Percentiles rank a stretch among this genome's conserved stretches.
phyloP scores from a whole-genome alignment of 2,329 filamentous ascomycete genomes.

The Akanthomyces uredinophilus region DNA sequence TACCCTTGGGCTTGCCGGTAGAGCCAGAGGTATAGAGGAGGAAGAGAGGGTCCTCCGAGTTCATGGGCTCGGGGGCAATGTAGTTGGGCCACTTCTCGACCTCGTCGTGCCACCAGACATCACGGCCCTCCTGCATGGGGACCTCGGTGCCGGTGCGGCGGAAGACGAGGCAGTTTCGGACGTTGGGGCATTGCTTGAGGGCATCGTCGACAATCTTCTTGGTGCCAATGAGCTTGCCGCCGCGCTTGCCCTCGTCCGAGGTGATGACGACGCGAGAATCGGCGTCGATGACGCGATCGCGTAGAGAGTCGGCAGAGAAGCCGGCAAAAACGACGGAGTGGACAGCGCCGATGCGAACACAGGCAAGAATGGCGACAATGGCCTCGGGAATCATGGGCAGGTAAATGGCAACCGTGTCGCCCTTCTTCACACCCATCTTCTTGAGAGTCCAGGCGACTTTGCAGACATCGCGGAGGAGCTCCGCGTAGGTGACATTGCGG shows the following conservation, averaged over 20 bases:
- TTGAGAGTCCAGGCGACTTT: slow-evolving; percentile 82
- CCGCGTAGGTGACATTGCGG: slow-evolving; percentile 84
- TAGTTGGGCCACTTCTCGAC: slow-evolving; percentile 94
- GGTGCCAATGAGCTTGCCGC: slow-evolving; percentile 93
- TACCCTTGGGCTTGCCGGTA: slow-evolving; percentile 97
- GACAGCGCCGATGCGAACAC: slow-evolving; percentile 85
- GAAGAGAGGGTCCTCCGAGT: slow-evolving; percentile 93
- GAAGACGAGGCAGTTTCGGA: slow-evolving; percentile 81
- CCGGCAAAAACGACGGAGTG: slow-evolving; percentile 98
- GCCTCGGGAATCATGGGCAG: slow-evolving; percentile 99
- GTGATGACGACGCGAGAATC: slow-evolving; percentile 93
- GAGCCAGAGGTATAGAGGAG: slow-evolving; percentile 96
- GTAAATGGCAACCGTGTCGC: slow-evolving; percentile 95
- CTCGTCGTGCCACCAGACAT: slow-evolving; percentile 99
- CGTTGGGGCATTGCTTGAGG: slow-evolving; percentile 88
- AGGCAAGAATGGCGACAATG: slow-evolving; percentile 83
- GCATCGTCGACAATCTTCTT: slow-evolving; percentile 99
- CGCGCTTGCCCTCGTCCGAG: slow-evolving; percentile 94
- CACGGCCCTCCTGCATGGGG: slow-evolving; percentile 82
- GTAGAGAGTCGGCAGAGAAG: slow-evolving; percentile 92
- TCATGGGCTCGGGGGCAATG: slow-evolving; percentile 82
- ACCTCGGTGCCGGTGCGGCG: slow-evolving; percentile 93
- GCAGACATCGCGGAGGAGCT: slow-evolving; percentile 89
- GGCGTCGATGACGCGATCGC: slow-evolving; percentile 89
- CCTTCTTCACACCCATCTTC: slow-evolving; percentile 94